Evolutionary conservation across 108 stramenopile species (phyloP).

Genomic region (Skeletonema costatum): DNA sequence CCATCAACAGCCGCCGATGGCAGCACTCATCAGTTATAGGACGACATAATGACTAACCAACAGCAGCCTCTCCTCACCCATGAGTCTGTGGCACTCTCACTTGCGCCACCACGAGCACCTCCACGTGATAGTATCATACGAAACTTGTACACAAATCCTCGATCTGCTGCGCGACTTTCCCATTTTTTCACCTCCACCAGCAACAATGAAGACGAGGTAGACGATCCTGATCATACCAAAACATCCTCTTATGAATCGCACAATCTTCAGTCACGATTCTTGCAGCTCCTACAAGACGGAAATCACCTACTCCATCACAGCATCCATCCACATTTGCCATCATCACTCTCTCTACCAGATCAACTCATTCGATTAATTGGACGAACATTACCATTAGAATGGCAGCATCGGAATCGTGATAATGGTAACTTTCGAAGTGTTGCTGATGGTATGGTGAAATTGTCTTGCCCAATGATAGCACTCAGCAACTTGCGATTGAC

Average conservation of each 20-base stretch:
- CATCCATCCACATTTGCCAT: constrained; percentile 63
- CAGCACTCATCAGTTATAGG: too few relatives aligned
- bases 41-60: not conserved
- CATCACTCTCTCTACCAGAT: constrained; percentile 46
- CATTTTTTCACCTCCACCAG: not conserved
- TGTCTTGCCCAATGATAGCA: constrained; percentile 44
- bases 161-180: not conserved
- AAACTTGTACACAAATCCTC: constrained; percentile 20
- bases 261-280: constrained; percentile 10
- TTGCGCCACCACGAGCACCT: constrained; percentile 64
- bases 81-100: constrained; percentile 56
- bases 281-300: not conserved
- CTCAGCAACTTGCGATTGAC: constrained; percentile 45
- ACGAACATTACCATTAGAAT: constrained; percentile 46
- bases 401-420: constrained; percentile 69
- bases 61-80: constrained; percentile 55
- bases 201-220: not conserved
- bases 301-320: constrained; percentile 7
- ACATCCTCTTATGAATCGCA: constrained; percentile 18
- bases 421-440: constrained; percentile 60
- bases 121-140: constrained; percentile 49
- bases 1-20: too few relatives aligned
- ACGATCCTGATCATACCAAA: constrained; percentile 2
- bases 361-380: constrained; percentile 57
- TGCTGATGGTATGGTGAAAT: constrained; percentile 49